Evolutionary conservation across 2,329 filamentous ascomycete genomes (phyloP).

Genomic region (Fusarium guadeloupense): DNA sequence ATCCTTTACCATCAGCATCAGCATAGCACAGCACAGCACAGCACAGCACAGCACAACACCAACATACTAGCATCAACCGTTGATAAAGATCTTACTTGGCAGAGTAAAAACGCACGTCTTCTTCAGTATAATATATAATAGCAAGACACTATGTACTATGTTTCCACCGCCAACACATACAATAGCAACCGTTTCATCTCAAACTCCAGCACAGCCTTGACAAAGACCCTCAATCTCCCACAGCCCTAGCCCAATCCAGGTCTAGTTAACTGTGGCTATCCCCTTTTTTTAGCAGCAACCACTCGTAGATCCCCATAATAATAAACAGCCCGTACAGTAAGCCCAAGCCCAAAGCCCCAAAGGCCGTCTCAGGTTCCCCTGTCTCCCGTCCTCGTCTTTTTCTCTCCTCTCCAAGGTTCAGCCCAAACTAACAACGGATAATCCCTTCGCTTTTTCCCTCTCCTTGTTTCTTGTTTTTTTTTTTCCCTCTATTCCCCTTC

Average conservation of each 20-base stretch:
- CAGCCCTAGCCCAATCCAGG: slow-evolving; percentile 5
- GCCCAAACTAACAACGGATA: slow-evolving; percentile 30
- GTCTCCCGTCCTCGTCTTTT: slow-evolving; percentile 5
- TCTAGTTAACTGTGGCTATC: slow-evolving; percentile 22
- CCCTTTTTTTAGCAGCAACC: slow-evolving; percentile 31
- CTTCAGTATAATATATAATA: no score
- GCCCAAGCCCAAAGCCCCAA: slow-evolving; percentile 35
- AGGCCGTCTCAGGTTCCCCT: slow-evolving; percentile 24
- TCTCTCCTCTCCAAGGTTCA: slow-evolving; percentile 20
- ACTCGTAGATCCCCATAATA: slow-evolving; percentile 24
- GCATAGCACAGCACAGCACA: background rate
- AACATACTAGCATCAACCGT: background rate
- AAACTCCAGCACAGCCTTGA: slow-evolving; percentile 7
- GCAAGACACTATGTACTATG: no score
- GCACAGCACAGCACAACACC: background rate
- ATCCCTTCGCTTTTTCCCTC: slow-evolving; percentile 33
- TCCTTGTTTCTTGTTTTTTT: slow-evolving; percentile 26
- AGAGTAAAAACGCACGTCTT: no score
- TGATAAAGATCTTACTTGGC: no score
- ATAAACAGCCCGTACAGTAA: slow-evolving; percentile 22
- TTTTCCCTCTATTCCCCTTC: background rate
- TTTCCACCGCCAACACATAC: no score
- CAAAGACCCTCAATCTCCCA: slow-evolving; percentile 24
- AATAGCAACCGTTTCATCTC: no score
- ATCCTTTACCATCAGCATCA: slow-evolving; percentile 16